Evolutionary conservation across 169 alveolate species (phyloP).

Genomic region (Cryptosporidium xiaoi): DNA sequence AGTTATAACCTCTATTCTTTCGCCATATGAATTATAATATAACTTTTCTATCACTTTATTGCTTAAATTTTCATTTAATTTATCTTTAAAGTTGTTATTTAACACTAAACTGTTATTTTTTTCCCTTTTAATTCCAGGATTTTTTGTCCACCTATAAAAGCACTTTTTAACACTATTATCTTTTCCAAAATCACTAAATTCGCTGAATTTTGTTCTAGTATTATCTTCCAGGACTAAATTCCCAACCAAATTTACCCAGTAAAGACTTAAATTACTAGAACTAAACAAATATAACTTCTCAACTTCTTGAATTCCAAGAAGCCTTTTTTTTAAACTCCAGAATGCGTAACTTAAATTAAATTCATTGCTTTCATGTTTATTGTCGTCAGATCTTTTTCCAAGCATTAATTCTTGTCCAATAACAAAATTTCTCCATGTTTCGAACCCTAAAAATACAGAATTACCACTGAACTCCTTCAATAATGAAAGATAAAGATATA

Average conservation of each 20-base stretch:
- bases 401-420: constrained; percentile 41
- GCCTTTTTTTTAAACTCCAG: constrained; percentile 38
- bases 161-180: not conserved
- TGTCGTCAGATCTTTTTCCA: not conserved
- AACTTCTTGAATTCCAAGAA: constrained; percentile 15
- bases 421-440: constrained; percentile 36
- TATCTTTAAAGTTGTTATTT: not conserved
- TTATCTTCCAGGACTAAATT: no score
- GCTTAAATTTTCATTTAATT: not conserved
- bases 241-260: constrained; percentile 17
- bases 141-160: not conserved
- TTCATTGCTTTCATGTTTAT: not conserved
- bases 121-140: not conserved
- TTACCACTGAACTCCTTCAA: constrained; percentile 21
- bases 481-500: constrained; percentile 21
- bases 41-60: not conserved
- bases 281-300: constrained; percentile 18
- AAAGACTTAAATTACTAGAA: constrained; percentile 7
- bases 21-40: constrained; percentile 3
- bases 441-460: not conserved
- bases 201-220: not conserved
- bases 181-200: not conserved
- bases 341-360: constrained; percentile 13
- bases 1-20: constrained; percentile 3
- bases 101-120: not conserved